A percentile compares a stretch with the other conserved stretches of the same genome.
These are phyloP conservation scores for Citrus medica DNA, from an alignment of 345 rosid genomes.

Conservation along the genomic window DNA sequence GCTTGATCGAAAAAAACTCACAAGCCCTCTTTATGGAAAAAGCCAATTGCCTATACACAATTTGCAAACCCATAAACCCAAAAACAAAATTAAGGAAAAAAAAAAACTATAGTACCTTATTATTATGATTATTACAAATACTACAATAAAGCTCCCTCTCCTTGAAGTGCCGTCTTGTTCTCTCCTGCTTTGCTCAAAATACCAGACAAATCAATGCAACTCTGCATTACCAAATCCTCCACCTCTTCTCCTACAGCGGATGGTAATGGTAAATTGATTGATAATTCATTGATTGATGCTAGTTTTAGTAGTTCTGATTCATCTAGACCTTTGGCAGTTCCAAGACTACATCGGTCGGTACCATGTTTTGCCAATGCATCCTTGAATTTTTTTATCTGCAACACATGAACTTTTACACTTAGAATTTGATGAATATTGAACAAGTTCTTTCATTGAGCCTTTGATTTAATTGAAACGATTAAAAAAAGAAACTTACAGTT, in stretches of 20 bases:
- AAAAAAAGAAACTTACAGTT: slow-evolving; percentile 33
- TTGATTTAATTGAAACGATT: not conserved
- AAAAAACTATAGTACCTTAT: not conserved
- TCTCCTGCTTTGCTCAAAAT: slow-evolving; percentile 4
- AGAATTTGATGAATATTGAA: too few species aligned
- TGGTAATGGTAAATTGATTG: not conserved
- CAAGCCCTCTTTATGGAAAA: not conserved
- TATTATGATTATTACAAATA: not conserved
- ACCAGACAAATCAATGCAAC: slow-evolving; percentile 16
- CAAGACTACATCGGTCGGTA: slow-evolving; percentile 35
- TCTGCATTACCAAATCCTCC: slow-evolving; percentile 10
- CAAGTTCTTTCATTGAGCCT: not conserved
- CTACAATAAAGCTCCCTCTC: slow-evolving; percentile 14
- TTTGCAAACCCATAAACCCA: not conserved
- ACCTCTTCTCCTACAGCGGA: slow-evolving; percentile 2
- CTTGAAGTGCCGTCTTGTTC: not conserved
- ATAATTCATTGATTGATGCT: slow-evolving; percentile 32
- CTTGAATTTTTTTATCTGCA: slow-evolving; percentile 67
- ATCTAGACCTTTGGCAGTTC: slow-evolving; percentile 53
- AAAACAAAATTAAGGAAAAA: not conserved
- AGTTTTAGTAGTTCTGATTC: slow-evolving; percentile 36
- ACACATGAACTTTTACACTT: not conserved
- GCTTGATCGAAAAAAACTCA: not conserved
- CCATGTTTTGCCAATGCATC: slow-evolving; percentile 59
- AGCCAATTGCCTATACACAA: not conserved